phyloP scores from a whole-genome alignment of 1,284 basidiomycete genomes.

The Pyrrhoderma lamaoense region DNA sequence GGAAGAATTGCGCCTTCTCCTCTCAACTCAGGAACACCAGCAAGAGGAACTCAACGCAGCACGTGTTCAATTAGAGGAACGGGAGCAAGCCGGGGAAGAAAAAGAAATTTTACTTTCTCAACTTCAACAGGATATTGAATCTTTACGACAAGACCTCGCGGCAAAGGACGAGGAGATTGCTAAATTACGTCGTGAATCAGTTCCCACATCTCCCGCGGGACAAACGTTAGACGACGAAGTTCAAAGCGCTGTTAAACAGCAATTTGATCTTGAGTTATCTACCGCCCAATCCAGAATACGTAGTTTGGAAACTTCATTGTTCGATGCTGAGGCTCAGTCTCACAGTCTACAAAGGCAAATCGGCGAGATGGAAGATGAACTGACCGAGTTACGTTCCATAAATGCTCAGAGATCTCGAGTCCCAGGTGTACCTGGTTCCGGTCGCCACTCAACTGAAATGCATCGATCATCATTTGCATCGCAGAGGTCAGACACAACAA shows the following conservation, averaged over 20 bases:
- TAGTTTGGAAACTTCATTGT: slow-evolving; percentile 61
- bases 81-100: slow-evolving; percentile 45
- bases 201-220: slow-evolving; percentile 28
- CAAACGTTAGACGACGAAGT: slow-evolving; percentile 64
- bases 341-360: slow-evolving; percentile 70
- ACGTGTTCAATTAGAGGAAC: slow-evolving; percentile 44
- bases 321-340: slow-evolving; percentile 61
- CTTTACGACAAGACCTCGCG: slow-evolving; percentile 48
- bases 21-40: slow-evolving; percentile 31
- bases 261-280: slow-evolving; percentile 74
- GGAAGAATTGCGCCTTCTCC: slow-evolving; percentile 47
- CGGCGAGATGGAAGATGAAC: slow-evolving; percentile 52
- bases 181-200: slow-evolving; percentile 38
- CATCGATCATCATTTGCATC: slow-evolving; percentile 43
- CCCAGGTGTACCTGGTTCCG: slow-evolving; percentile 32
- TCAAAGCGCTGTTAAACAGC: slow-evolving; percentile 56
- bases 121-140: slow-evolving; percentile 61
- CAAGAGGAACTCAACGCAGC: slow-evolving; percentile 43
- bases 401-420: slow-evolving; percentile 28
- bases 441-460: slow-evolving; percentile 36
- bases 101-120: slow-evolving; percentile 52
- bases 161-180: slow-evolving; percentile 60
- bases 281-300: slow-evolving; percentile 70
- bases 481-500: slow-evolving; percentile 32
- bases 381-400: slow-evolving; percentile 38